Evolutionary conservation across 306 rosid species (phyloP).

Genomic region (Psophocarpus tetragonolobus): DNA sequence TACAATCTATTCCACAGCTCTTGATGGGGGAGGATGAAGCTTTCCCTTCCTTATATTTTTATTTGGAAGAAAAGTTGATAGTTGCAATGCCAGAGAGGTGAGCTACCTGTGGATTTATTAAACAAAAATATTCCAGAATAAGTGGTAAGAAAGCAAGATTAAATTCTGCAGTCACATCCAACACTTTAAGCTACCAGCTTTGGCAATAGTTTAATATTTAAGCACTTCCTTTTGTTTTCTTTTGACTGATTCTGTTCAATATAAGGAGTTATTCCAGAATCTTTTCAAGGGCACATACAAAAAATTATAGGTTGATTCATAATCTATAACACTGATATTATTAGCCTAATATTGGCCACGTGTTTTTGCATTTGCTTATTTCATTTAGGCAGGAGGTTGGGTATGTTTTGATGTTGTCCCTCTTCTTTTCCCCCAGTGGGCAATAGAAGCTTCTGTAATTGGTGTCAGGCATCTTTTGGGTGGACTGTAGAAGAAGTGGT

Average conservation of each 20-base stretch:
- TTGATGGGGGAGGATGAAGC: constrained; percentile 31
- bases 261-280: constrained; percentile 41
- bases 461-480: constrained; percentile 43
- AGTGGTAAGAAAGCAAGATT: constrained; percentile 76
- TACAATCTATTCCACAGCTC: constrained; percentile 23
- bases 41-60: constrained; percentile 35
- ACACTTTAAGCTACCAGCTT: constrained; percentile 64
- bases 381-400: neutral
- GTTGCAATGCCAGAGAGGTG: constrained; percentile 22
- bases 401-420: neutral
- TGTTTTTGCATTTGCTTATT: constrained; percentile 41
- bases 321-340: constrained; percentile 9
- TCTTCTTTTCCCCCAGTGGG: constrained; percentile 13
- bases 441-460: constrained; percentile 7
- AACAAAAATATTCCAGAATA: constrained; percentile 50
- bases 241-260: constrained; percentile 48
- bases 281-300: constrained; percentile 22
- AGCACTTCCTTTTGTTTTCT: constrained; percentile 47
- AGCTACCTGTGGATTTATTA: constrained; percentile 36
- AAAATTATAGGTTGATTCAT: constrained; percentile 36
- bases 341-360: constrained; percentile 42
- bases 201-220: constrained; percentile 44
- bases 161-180: constrained; percentile 66
- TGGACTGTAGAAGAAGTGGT: constrained; percentile 38
- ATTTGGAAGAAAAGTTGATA: constrained; percentile 17